phyloP scores from a whole-genome alignment of 495 filamentous ascomycete genomes.

The Opeltia flavorubescens region DNA sequence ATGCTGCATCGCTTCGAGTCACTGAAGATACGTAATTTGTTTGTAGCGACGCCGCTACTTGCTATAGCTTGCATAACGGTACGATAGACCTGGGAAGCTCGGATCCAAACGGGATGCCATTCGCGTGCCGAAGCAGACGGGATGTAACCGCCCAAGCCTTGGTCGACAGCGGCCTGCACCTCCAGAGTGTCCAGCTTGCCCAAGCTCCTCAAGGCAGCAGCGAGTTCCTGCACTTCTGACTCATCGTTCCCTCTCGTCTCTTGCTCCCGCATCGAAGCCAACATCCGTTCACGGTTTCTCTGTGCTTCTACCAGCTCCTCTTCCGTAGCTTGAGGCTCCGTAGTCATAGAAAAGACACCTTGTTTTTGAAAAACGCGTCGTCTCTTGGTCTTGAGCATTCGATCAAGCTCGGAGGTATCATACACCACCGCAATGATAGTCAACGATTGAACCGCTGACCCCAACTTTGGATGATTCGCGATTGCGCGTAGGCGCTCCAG shows the following conservation, averaged over 20 bases:
- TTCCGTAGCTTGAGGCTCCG: background rate
- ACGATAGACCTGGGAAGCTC: background rate
- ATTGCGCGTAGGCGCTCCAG: background rate
- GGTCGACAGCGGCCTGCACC: background rate
- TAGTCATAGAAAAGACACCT: background rate
- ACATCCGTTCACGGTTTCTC: background rate
- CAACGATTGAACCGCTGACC: background rate
- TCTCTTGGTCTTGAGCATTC: background rate
- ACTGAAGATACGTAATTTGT: background rate
- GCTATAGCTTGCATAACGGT: background rate
- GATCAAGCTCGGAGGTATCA: background rate
- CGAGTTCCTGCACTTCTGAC: background rate
- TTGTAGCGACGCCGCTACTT: background rate
- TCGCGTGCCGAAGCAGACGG: background rate
- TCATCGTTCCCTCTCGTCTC: background rate
- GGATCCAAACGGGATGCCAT: background rate
- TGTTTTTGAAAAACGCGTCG: background rate
- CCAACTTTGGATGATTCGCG: background rate
- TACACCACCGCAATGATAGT: background rate
- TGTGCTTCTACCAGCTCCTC: background rate
- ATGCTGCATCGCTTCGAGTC: background rate
- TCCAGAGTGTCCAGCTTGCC: background rate
- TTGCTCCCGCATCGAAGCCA: background rate
- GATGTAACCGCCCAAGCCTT: background rate
- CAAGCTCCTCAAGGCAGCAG: background rate